Percentiles rank a stretch among this genome's conserved stretches.
These are phyloP conservation scores for Arxiozyma telluris DNA, from an alignment of 1,139 yeast species.

Conservation along the genomic window DNA sequence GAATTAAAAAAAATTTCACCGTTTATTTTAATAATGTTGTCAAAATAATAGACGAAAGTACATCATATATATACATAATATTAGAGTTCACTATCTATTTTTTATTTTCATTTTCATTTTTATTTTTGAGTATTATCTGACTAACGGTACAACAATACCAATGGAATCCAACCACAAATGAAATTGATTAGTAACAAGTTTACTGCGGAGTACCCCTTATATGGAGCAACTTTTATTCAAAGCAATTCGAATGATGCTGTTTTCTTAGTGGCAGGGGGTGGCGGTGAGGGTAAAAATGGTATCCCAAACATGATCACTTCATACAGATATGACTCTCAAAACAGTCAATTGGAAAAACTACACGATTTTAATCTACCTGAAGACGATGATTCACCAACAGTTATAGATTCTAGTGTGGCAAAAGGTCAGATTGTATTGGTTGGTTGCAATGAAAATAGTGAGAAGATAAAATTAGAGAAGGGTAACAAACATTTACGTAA, in stretches of 20 bases:
- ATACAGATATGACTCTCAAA: slow-evolving; percentile 28
- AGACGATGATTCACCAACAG: slow-evolving; percentile 71
- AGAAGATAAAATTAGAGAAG: slow-evolving; percentile 45
- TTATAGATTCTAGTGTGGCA: slow-evolving; percentile 40
- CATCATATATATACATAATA: too few species aligned
- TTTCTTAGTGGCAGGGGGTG: slow-evolving; percentile 79
- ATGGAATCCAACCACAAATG: slow-evolving; percentile 14
- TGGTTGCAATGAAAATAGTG: slow-evolving; percentile 65
- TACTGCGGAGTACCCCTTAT: slow-evolving; percentile 72
- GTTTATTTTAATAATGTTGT: too few species aligned
- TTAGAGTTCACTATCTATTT: too few species aligned
- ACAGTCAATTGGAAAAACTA: not conserved
- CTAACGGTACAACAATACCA: not conserved
- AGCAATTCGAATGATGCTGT: slow-evolving; percentile 1
- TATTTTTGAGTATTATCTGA: too few species aligned
- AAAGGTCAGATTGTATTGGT: slow-evolving; percentile 39
- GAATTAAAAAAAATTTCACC: too few species aligned
- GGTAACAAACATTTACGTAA: slow-evolving; percentile 66
- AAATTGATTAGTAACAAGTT: slow-evolving; percentile 26
- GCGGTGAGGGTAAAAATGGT: slow-evolving; percentile 91
- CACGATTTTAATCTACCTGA: slow-evolving; percentile 51
- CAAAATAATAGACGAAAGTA: too few species aligned
- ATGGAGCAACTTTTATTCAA: slow-evolving; percentile 31
- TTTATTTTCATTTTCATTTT: too few species aligned
- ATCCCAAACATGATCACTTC: slow-evolving; percentile 77